A percentile compares a stretch with the other conserved stretches of the same genome.
Conservation (phyloP, 306 rosid genomes). For the apple (Malus domestica) region DNA sequence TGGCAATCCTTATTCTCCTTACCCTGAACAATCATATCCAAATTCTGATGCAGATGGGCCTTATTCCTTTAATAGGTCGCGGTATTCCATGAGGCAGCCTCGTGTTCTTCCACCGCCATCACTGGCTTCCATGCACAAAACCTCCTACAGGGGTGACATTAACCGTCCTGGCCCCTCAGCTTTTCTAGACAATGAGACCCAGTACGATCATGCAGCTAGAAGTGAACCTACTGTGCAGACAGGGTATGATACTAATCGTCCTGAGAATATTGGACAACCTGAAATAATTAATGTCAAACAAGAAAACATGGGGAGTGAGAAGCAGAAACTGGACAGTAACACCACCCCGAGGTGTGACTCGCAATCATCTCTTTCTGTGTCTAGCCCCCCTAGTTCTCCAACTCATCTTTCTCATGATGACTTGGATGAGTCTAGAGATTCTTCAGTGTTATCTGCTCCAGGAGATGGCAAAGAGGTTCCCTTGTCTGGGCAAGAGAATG, state of each 20-base stretch:
- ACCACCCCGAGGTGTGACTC: slow-evolving; percentile 67
- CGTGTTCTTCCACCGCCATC: slow-evolving; percentile 95
- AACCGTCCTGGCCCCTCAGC: slow-evolving; percentile 47
- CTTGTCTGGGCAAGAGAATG: slow-evolving; percentile 37
- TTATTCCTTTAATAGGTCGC: slow-evolving; percentile 66
- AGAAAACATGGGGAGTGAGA: slow-evolving; percentile 43
- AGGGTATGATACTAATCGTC: slow-evolving; percentile 31
- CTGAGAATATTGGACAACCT: slow-evolving; percentile 34
- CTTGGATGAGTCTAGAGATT: slow-evolving; percentile 69
- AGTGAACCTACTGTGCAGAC: slow-evolving; percentile 41
- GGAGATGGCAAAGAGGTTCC: slow-evolving; percentile 39
- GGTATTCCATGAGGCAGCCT: slow-evolving; percentile 79
- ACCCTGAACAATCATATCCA: slow-evolving; percentile 49
- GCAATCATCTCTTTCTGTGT: slow-evolving; percentile 93
- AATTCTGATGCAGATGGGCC: slow-evolving; percentile 69
- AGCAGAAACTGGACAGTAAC: slow-evolving; percentile 37
- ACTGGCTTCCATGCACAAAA: slow-evolving; percentile 50
- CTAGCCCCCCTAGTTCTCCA: slow-evolving; percentile 90
- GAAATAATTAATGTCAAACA: slow-evolving; percentile 40
- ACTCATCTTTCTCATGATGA: slow-evolving; percentile 92
- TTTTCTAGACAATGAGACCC: slow-evolving; percentile 53
- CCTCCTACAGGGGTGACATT: slow-evolving; percentile 40
- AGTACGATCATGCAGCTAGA: slow-evolving; percentile 42
- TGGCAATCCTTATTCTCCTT: slow-evolving; percentile 52
- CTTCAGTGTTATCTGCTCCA: slow-evolving; percentile 43